These are phyloP conservation scores for Fusarium brachygibbosum DNA, from an alignment of 2,329 filamentous ascomycete genomes.

Conservation along the genomic window DNA sequence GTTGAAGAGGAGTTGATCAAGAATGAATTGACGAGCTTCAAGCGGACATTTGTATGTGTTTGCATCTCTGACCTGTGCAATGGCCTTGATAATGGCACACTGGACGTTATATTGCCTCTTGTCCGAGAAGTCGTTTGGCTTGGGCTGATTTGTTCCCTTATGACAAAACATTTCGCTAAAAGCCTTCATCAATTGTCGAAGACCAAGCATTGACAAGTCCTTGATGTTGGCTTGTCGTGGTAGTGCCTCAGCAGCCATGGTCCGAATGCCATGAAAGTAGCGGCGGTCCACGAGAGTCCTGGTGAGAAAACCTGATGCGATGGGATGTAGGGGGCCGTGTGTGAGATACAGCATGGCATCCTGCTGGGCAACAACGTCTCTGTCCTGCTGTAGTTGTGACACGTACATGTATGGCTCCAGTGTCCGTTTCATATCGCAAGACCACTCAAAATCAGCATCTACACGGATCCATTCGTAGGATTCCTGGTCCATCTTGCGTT, in stretches of 20 bases:
- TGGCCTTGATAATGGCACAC: conserved; percentile 83
- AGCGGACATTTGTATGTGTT: conserved; percentile 80
- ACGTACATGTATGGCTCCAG: conserved; percentile 98
- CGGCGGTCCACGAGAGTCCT: conserved; percentile 91
- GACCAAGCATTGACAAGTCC: conserved; percentile 78
- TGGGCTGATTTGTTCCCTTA: conserved; percentile 80
- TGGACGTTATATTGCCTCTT: conserved; percentile 88
- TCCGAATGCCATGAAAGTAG: conserved; percentile 94
- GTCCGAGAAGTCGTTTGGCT: conserved; percentile 92
- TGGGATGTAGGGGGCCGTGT: conserved; percentile 75
- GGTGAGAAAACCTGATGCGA: conserved; percentile 89
- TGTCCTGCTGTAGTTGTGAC: conserved; percentile 95
- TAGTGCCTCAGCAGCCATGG: conserved; percentile 84
- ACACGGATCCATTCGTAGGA: conserved; percentile 99
- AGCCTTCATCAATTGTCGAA: conserved; percentile 85
- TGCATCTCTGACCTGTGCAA: conserved; percentile 81
- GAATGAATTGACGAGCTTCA: conserved; percentile 83
- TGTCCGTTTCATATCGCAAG: conserved; percentile 83
- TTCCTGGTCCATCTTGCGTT: conserved; percentile 92
- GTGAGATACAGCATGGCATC: conserved; percentile 82
- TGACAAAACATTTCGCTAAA: conserved; percentile 93
- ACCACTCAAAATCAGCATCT: conserved; percentile 98
- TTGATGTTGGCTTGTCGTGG: conserved; percentile 79
- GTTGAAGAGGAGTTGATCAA: conserved; percentile 92
- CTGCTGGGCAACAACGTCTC: conserved; percentile 91